Evolutionary conservation across 306 rosid species (phyloP).

Genomic region (Dryas drummondii): DNA sequence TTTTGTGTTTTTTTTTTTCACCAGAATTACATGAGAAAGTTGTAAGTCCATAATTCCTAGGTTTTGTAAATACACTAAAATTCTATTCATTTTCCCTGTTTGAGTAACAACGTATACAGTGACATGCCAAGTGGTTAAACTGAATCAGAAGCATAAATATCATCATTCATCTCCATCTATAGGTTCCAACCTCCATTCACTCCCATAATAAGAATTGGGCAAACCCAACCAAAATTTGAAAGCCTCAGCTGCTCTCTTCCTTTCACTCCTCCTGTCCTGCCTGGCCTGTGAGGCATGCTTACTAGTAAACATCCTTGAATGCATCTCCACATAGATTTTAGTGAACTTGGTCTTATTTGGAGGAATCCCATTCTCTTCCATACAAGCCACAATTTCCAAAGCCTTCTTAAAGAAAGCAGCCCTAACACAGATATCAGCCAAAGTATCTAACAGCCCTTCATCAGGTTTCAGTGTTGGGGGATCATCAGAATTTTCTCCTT

Average conservation of each 20-base stretch:
- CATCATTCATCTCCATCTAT: conserved; percentile 58
- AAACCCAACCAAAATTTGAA: conserved; percentile 96
- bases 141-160: conserved; percentile 29
- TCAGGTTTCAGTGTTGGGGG: conserved; percentile 76
- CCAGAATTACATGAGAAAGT: conserved; percentile 4
- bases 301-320: conserved; percentile 94
- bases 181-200: conserved; percentile 89
- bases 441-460: conserved; percentile 83
- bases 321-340: conserved; percentile 97
- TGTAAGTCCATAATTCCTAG: neutral
- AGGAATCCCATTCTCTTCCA: conserved; percentile 92
- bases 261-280: conserved; percentile 80
- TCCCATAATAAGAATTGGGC: conserved; percentile 94
- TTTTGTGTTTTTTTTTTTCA: neutral
- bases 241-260: conserved; percentile 98
- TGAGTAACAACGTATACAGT: conserved; percentile 18
- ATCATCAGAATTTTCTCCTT: conserved; percentile 32
- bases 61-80: conserved; percentile 11
- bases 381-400: conserved; percentile 92
- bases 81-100: neutral
- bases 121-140: conserved; percentile 27
- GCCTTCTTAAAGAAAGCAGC: conserved; percentile 95
- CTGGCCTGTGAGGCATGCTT: conserved; percentile 96
- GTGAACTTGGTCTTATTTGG: conserved; percentile 92
- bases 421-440: conserved; percentile 93